These are phyloP conservation scores for Phytophthora agathidicida DNA, from an alignment of 352 stramenopile genomes.

Conservation along the genomic window DNA sequence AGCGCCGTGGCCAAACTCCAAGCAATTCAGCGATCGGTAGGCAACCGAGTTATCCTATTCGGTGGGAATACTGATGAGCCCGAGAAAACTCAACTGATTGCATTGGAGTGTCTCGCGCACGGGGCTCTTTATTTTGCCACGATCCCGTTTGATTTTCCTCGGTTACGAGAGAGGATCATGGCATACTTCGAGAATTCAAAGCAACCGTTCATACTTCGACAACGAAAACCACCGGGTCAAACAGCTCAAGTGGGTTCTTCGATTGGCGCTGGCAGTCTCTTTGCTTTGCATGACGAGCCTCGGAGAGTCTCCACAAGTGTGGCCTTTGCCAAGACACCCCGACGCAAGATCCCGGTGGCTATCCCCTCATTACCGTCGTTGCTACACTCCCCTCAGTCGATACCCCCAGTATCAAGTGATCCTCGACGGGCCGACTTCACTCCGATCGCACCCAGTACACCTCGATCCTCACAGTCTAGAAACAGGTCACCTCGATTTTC, in stretches of 20 bases:
- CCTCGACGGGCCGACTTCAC: slow-evolving; percentile 34
- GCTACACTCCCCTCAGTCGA: slow-evolving; percentile 12
- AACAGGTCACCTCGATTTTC: slow-evolving; percentile 54
- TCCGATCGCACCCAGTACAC: slow-evolving; percentile 35
- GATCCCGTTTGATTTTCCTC: slow-evolving; percentile 64
- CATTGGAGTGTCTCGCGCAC: slow-evolving; percentile 47
- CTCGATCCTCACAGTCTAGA: slow-evolving; percentile 52
- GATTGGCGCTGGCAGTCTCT: slow-evolving; percentile 50
- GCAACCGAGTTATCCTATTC: slow-evolving; percentile 59
- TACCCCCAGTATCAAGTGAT: slow-evolving; percentile 22
- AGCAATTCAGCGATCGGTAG: slow-evolving; percentile 41
- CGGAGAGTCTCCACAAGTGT: slow-evolving; percentile 46
- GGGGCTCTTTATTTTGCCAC: slow-evolving; percentile 68
- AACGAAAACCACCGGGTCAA: slow-evolving; percentile 38
- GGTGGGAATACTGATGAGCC: slow-evolving; percentile 49
- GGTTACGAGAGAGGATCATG: slow-evolving; percentile 59
- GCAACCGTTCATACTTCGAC: slow-evolving; percentile 62
- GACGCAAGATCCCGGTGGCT: slow-evolving; percentile 37
- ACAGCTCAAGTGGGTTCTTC: slow-evolving; percentile 33
- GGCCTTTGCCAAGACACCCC: slow-evolving; percentile 41
- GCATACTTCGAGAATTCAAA: slow-evolving; percentile 58
- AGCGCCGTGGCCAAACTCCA: slow-evolving; percentile 47
- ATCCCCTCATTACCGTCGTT: slow-evolving; percentile 33
- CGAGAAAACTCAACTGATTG: slow-evolving; percentile 38
- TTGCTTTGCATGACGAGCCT: slow-evolving; percentile 39